Conservation (phyloP, 345 rosid genomes). For the Eutrema yunnanense region DNA sequence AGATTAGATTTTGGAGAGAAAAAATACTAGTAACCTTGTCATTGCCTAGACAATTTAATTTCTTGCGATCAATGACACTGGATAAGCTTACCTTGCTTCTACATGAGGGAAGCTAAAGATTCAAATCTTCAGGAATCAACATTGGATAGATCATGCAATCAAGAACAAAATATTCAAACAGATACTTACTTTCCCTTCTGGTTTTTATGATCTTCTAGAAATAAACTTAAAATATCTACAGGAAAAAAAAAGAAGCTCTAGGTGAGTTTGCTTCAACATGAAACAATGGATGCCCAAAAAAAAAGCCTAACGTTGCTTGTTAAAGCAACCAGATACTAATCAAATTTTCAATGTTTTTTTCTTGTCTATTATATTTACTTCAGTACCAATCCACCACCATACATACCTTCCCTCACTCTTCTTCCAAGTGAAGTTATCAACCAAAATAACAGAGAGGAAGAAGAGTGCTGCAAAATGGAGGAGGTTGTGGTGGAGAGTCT, state of each 20-base stretch:
- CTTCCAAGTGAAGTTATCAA: constrained; percentile 27
- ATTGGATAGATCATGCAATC: constrained; percentile 34
- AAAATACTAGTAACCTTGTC: not conserved
- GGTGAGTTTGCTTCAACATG: constrained; percentile 62
- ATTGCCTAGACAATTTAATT: not conserved
- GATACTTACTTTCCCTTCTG: constrained; percentile 20
- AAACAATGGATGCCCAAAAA: constrained; percentile 70
- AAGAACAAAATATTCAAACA: constrained; percentile 25
- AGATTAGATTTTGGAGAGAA: not conserved
- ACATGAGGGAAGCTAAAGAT: constrained; percentile 51
- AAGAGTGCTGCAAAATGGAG: constrained; percentile 41
- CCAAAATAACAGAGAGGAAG: constrained; percentile 17
- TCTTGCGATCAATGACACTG: not conserved
- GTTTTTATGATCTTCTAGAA: constrained; percentile 5
- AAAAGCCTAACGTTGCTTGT: constrained; percentile 44
- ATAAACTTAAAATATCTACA: not conserved
- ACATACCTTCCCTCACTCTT: constrained; percentile 26
- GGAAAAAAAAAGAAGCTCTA: constrained; percentile 22
- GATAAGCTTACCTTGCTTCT: constrained; percentile 37
- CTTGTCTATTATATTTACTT: constrained; percentile 17
- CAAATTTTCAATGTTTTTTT: constrained; percentile 10
- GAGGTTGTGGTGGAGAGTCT: constrained; percentile 49
- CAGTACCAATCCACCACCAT: constrained; percentile 19
- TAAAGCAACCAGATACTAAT: constrained; percentile 64
- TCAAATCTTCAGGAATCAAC: constrained; percentile 38